phyloP scores from a whole-genome alignment of 73 alveolate genomes.

The Stentor coeruleus region DNA sequence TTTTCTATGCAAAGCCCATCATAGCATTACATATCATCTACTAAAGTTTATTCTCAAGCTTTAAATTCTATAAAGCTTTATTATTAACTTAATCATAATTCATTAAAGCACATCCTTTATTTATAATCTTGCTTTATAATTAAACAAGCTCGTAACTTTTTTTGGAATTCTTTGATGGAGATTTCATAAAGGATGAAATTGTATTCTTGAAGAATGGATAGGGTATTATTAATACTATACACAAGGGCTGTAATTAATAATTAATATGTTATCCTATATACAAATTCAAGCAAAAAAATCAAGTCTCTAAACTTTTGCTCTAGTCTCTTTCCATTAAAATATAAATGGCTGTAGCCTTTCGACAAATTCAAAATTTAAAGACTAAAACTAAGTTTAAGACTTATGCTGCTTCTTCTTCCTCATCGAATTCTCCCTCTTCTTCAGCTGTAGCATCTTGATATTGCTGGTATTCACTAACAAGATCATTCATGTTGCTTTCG shows the following conservation, averaged over 20 bases:
- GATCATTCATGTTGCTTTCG: conserved; percentile 94
- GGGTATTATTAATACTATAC: background rate
- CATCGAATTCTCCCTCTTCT: conserved; percentile 83
- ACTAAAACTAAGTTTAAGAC: conserved; percentile 61
- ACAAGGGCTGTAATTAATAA: background rate
- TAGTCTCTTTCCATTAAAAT: background rate
- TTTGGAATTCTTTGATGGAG: too few relatives aligned
- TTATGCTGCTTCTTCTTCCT: conserved; percentile 76
- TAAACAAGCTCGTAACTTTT: too few relatives aligned
- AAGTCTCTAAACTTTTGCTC: too few relatives aligned
- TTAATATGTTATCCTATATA: background rate
- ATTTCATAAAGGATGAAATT: too few relatives aligned
- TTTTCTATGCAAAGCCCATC: too few relatives aligned
- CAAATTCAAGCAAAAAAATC: background rate
- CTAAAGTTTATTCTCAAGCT: too few relatives aligned
- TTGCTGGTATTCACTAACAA: conserved; percentile 91
- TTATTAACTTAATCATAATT: too few relatives aligned
- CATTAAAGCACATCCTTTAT: too few relatives aligned
- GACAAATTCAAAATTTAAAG: background rate
- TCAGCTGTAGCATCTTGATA: conserved; percentile 94
- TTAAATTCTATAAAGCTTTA: too few relatives aligned
- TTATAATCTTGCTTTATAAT: too few relatives aligned
- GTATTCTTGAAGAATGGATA: too few relatives aligned
- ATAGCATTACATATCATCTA: too few relatives aligned
- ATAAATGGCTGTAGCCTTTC: background rate